Evolutionary conservation across 257 asterid genomes (phyloP), one percentile per base, ranked within the genome.

Genomic region (Solanum commersonii): DNA sequence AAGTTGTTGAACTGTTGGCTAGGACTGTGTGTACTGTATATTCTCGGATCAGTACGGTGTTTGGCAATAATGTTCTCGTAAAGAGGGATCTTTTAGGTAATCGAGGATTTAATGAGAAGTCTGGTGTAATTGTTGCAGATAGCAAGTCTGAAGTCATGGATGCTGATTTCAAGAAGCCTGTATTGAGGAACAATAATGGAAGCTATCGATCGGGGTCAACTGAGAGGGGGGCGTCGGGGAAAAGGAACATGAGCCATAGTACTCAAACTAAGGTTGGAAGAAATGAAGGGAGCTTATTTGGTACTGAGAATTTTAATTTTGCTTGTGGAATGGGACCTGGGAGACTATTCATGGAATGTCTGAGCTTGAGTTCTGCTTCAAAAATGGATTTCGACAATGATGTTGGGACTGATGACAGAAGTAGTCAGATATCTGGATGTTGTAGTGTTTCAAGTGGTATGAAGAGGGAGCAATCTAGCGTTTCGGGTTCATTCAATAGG

Each of bases 261-360:
- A 87, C 92, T 9, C 90, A 86, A 59, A 31, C 25, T 20, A 88
- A 92, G 78, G 40, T 84, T 72, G 91, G 87, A 88, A 93, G 87
- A 91, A 91, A 89, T 35, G 97, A 92, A 86, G 87, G 92, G 27
- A 92, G 92, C 85, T 72, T 91, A 88, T 93, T 94, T 84, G 88
- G 95, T 83, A 91, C 95, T 0, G 95, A 95, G 72, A 96, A 96
- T 90, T 93, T 94, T 92, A 93, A 90, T 87, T 93, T 93, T 37
- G 93, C 91, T 0, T 96, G 99, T 87, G 96, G 98, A 46, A 87
- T 95, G n/a, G 98, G 96, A 84, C 98, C 96, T 3, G 95, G 98
- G 29, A 88, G 95, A 87, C 86, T 97, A 79, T 93, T 96, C 91
- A 89, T 94, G 95, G 98, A 94, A 73, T 96, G 99, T 84, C 89